phyloP scores from a whole-genome alignment of 163 green algal genomes.

The Scenedesmus sp. region DNA sequence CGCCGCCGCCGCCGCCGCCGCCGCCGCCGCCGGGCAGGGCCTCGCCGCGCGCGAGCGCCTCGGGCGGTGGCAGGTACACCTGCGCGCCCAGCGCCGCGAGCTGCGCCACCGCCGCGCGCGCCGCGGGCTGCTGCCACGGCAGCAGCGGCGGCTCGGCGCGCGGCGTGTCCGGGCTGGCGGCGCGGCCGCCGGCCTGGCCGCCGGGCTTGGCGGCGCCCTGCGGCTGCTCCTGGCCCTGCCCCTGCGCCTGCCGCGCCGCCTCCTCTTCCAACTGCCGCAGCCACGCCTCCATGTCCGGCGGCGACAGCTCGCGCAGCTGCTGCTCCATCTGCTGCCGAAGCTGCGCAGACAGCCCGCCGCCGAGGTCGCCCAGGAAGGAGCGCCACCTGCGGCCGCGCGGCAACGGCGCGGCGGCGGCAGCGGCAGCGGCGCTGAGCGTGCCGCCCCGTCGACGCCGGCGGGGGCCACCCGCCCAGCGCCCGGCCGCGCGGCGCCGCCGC shows the following conservation, averaged over 20 bases:
- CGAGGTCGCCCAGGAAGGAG: background rate
- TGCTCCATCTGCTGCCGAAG: background rate
- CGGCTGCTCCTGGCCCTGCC: background rate
- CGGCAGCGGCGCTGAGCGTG: too few species aligned
- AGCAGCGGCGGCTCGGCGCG: constrained; percentile 22
- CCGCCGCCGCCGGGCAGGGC: constrained; percentile 45
- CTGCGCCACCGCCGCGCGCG: constrained; percentile 46
- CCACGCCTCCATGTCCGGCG: constrained; percentile 15
- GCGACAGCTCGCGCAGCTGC: constrained; percentile 3
- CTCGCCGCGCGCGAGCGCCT: too few species aligned
- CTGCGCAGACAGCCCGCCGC: background rate
- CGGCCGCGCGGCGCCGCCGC: background rate
- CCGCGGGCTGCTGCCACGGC: constrained; percentile 34
- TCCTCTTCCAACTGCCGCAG: constrained; percentile 10
- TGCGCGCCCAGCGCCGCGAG: constrained; percentile 67
- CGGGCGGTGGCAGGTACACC: constrained; percentile 53
- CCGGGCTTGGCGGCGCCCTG: too few species aligned
- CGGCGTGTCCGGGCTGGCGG: background rate
- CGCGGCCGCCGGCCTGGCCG: background rate
- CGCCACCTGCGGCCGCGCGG: background rate
- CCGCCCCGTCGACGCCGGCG: too few species aligned
- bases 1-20: constrained; percentile 43
- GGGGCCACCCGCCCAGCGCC: background rate
- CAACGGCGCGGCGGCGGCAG: too few species aligned
- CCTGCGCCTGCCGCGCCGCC: background rate